Percentiles rank a stretch among this genome's conserved stretches.
phyloP scores from a whole-genome alignment of 179 eudicot species.

The Heliamphora pulchella region DNA sequence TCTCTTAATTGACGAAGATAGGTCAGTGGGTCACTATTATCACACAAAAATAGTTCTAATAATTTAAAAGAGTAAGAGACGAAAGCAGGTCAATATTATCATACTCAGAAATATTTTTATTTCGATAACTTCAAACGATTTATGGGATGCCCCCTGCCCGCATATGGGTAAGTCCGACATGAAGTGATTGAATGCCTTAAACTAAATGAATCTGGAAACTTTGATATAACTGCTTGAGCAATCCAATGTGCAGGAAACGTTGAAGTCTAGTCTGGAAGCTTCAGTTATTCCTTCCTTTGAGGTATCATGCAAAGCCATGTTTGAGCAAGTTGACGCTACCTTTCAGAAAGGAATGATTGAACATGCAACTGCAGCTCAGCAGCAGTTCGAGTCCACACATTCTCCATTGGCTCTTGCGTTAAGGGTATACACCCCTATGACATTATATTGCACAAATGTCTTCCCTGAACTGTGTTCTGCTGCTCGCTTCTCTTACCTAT shows the following conservation, averaged over 20 bases:
- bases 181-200: neutral
- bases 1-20: no score
- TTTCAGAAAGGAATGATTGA: slow-evolving; percentile 90
- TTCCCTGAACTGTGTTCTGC: neutral
- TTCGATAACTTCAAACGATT: neutral
- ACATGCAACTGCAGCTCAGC: slow-evolving; percentile 62
- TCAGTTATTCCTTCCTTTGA: slow-evolving; percentile 86
- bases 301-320: slow-evolving; percentile 88
- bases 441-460: slow-evolving; percentile 6
- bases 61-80: no score
- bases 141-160: neutral
- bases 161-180: neutral
- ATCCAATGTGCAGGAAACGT: slow-evolving; percentile 49
- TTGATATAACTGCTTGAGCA: neutral
- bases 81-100: no score
- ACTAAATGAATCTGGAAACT: neutral
- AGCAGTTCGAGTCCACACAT: slow-evolving; percentile 66
- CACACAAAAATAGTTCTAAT: no score
- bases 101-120: no score
- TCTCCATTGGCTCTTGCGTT: slow-evolving; percentile 70
- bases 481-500: neutral
- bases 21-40: no score
- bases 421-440: slow-evolving; percentile 56
- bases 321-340: slow-evolving; percentile 87
- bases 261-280: slow-evolving; percentile 67